Base-by-base conservation (phyloP, 768 basidiomycete species). In the Butyriboletus loyo region DNA sequence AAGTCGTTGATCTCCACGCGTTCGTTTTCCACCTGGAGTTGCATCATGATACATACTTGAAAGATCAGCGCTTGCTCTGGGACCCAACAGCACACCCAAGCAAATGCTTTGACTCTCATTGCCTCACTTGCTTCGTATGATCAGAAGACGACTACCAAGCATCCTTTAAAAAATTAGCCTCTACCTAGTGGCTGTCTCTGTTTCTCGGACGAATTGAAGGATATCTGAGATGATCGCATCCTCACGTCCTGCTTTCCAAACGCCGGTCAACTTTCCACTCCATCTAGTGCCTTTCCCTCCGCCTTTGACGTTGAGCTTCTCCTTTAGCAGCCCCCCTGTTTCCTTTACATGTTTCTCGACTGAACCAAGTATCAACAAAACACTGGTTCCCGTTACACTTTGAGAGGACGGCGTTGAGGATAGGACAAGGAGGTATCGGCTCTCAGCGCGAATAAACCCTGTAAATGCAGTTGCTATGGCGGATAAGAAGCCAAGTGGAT, bases 271-370 rank as follows among this genome's bases (percentile, higher is more conserved):
- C 65, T 90, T 86, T 10, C 89, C 89, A 55, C 88, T 89, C 85
- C 89, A 91, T 59, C 78, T 80, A 17, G 72, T 58, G 2, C 87
- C 89, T 62, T 86, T 89, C 5, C 89, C 88, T 11, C 90, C 90
- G 7, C 90, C 90, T 71, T 85, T 92, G 42, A 87, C 75, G 9
- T 74, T 73, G 27, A 87, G 71, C 56, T 77, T 82, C 5, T 69
- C 63, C 65, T 82, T 88, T 38, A 87, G 64, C 24, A 65, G 72
- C 4, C 83, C 83, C 3, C 86, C 86, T 2, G 69, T 71, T 55
- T 70, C 74, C 66, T 84, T 87, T 17, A 88, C 84, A 10, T 69
- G 71, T 46, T 78, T 73, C 34, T 84, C 84, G 27, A 84, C 80
- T 5, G 79, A 77, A 1, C 87, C 85, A 48, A 84, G 64, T 13